Evolutionary conservation across 2,329 filamentous ascomycete species (phyloP).

Genomic region (Dryadomyces quercivorus): DNA sequence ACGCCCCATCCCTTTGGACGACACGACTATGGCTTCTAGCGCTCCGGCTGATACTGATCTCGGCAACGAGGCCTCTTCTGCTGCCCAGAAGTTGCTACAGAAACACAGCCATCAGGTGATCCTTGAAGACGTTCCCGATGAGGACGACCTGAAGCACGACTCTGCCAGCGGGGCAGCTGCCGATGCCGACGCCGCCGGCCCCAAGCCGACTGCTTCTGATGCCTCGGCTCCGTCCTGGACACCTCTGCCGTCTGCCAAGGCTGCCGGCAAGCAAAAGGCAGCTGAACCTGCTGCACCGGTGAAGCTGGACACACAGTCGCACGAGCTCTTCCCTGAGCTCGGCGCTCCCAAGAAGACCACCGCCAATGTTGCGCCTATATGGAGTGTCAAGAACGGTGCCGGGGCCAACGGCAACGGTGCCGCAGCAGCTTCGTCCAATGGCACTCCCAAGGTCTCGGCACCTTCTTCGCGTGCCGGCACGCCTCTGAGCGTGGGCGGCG

Average conservation of each 20-base stretch:
- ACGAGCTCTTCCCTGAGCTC: constrained; percentile 89
- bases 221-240: constrained; percentile 33
- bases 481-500: constrained; percentile 21
- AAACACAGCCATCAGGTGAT: constrained; percentile 54
- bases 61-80: constrained; percentile 31
- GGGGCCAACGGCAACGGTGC: constrained; percentile 39
- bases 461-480: constrained; percentile 42
- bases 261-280: constrained; percentile 56
- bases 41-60: constrained; percentile 20
- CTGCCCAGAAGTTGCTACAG: constrained; percentile 51
- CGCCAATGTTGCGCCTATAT: constrained; percentile 56
- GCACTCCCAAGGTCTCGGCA: constrained; percentile 47
- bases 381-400: constrained; percentile 58
- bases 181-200: constrained; percentile 35
- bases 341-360: constrained; percentile 57
- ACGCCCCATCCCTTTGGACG: background rate
- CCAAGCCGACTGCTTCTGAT: constrained; percentile 27
- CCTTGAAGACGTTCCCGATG: constrained; percentile 71
- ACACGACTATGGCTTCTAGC: constrained; percentile 14
- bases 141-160: constrained; percentile 49
- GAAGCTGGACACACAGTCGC: constrained; percentile 68
- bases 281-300: constrained; percentile 29
- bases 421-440: constrained; percentile 21
- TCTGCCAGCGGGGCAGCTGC: constrained; percentile 23
- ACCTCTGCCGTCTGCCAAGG: constrained; percentile 45